These are phyloP conservation scores for Lipomyces orientalis DNA, from an alignment of 805 yeast genomes.

Conservation along the genomic window DNA sequence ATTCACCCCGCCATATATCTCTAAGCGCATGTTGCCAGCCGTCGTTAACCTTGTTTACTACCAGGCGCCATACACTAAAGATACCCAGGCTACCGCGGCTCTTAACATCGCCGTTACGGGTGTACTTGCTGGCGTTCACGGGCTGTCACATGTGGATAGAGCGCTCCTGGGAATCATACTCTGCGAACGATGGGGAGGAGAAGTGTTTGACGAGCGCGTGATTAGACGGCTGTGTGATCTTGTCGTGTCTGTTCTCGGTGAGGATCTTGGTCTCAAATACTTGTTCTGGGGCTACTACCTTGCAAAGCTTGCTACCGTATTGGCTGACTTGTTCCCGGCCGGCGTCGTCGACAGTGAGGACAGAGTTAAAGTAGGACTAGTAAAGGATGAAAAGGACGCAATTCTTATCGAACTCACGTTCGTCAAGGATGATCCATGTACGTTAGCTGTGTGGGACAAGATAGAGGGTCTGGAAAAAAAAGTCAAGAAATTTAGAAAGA, in stretches of 20 bases:
- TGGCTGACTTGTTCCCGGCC: conserved; percentile 29
- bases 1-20: conserved; percentile 63
- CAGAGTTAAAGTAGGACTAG: conserved; percentile 19
- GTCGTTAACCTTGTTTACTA: conserved; percentile 75
- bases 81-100: conserved; percentile 75
- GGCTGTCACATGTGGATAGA: conserved; percentile 71
- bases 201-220: conserved; percentile 46
- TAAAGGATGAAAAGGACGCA: conserved; percentile 15
- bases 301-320: conserved; percentile 17
- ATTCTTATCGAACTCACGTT: conserved; percentile 17
- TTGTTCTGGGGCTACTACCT: conserved; percentile 32
- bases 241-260: conserved; percentile 26
- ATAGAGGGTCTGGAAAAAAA: conserved; percentile 65
- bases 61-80: conserved; percentile 78
- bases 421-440: conserved; percentile 18
- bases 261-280: conserved; percentile 18
- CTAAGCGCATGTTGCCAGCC: conserved; percentile 68
- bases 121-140: conserved; percentile 75
- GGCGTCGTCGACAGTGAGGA: conserved; percentile 25
- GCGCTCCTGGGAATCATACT: conserved; percentile 75
- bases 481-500: conserved; percentile 58
- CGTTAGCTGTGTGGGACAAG: conserved; percentile 28
- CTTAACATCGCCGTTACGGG: conserved; percentile 76
- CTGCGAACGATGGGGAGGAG: conserved; percentile 85
- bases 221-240: conserved; percentile 18